Evolutionary conservation across 768 basidiomycete species (phyloP).

Genomic region (Serpula lacrymans): DNA sequence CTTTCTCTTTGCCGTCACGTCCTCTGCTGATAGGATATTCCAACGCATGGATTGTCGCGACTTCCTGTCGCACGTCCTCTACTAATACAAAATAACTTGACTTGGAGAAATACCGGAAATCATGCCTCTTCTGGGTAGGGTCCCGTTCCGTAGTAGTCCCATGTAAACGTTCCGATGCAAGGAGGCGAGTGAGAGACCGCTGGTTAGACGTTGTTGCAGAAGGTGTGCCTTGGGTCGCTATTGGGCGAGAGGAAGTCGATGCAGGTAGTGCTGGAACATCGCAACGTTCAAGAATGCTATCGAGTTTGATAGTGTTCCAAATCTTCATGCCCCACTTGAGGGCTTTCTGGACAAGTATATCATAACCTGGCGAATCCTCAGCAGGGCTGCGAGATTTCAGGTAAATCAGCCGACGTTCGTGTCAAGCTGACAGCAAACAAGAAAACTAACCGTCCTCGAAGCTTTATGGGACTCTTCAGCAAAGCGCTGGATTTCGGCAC

Average conservation of each 20-base stretch:
- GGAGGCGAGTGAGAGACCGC: slow-evolving; percentile 54
- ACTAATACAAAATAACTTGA: slow-evolving; percentile 79
- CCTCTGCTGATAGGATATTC: slow-evolving; percentile 67
- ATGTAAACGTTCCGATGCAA: slow-evolving; percentile 80
- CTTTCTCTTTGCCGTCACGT: slow-evolving; percentile 49
- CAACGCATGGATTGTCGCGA: slow-evolving; percentile 80
- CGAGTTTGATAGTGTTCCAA: slow-evolving; percentile 73
- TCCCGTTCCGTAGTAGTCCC: slow-evolving; percentile 90
- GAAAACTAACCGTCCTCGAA: slow-evolving; percentile 50
- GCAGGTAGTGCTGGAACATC: slow-evolving; percentile 33
- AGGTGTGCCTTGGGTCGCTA: slow-evolving; percentile 26
- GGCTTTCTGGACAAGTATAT: slow-evolving; percentile 59
- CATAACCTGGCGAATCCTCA: slow-evolving; percentile 27
- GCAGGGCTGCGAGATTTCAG: slow-evolving; percentile 14
- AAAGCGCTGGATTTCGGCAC: slow-evolving; percentile 19
- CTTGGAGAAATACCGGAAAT: slow-evolving; percentile 82
- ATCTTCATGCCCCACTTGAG: slow-evolving; percentile 75
- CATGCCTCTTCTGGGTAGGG: slow-evolving; percentile 80
- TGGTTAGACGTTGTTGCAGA: slow-evolving; percentile 30
- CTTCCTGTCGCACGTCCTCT: slow-evolving; percentile 83
- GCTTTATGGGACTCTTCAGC: slow-evolving; percentile 66
- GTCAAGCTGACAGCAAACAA: neutral
- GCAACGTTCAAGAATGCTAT: slow-evolving; percentile 70
- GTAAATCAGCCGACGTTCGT: slow-evolving; percentile 2
- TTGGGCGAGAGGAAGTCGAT: slow-evolving; percentile 21